Evolutionary conservation across 2,329 filamentous ascomycete genomes (phyloP).

Genomic region (Monilinia vaccinii-corymbosi): DNA sequence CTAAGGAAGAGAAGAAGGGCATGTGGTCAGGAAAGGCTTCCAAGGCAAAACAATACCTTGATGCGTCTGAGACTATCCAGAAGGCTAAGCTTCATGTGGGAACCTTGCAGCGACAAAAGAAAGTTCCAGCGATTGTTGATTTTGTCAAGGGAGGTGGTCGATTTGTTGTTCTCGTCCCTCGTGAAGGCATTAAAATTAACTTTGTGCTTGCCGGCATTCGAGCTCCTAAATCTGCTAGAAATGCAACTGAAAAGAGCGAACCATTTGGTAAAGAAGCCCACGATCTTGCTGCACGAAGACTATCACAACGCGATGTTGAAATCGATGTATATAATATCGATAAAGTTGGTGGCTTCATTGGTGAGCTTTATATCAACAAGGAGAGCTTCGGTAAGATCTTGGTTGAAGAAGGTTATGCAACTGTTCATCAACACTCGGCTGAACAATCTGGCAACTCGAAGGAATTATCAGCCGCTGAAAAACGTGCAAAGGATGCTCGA

Average conservation of each 20-base stretch:
- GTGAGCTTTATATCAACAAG: conserved; percentile 83
- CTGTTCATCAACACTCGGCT: conserved; percentile 88
- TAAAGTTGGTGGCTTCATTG: conserved; percentile 96
- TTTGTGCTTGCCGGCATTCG: conserved; percentile 91
- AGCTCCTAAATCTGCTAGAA: conserved; percentile 74
- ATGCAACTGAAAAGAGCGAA: conserved; percentile 72
- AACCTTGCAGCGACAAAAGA: conserved; percentile 81
- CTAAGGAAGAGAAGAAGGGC: conserved; percentile 81
- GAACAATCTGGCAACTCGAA: conserved; percentile 87
- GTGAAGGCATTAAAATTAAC: conserved; percentile 89
- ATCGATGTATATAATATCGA: conserved; percentile 92
- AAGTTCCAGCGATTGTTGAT: conserved; percentile 86
- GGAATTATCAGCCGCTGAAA: conserved; percentile 81
- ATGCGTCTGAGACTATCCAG: conserved; percentile 86
- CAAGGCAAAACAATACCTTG: conserved; percentile 71
- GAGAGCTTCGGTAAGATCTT: conserved; percentile 93
- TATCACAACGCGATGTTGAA: conserved; percentile 90
- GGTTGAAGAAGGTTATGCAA: conserved; percentile 87
- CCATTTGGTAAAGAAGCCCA: conserved; percentile 93
- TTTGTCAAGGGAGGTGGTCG: conserved; percentile 96
- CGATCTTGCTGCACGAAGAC: conserved; percentile 79
- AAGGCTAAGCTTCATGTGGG: conserved; percentile 93
- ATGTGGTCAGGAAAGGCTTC: conserved; percentile 91
- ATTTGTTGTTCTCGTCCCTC: conserved; percentile 84
- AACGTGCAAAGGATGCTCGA: conserved; percentile 77